Evolutionary conservation across 176 grass and related monocot species (phyloP).

Genomic region (Bonia amplexicaulis): DNA sequence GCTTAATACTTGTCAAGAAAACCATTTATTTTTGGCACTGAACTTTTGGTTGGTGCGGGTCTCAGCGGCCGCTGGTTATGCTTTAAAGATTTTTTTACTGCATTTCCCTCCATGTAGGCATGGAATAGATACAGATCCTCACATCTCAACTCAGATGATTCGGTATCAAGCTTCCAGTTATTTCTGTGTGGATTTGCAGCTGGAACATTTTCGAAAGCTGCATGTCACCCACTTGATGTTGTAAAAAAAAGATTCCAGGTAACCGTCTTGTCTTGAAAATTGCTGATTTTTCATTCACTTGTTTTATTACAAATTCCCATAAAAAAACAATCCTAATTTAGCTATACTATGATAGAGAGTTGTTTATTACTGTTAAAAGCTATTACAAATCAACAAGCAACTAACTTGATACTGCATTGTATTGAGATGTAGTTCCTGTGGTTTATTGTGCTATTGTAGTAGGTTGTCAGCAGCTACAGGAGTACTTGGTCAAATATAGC

Average conservation of each 20-base stretch:
- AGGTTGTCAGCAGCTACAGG: too few relatives aligned
- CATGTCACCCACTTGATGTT: constrained; percentile 95
- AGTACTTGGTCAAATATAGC: not conserved
- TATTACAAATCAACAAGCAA: too few relatives aligned
- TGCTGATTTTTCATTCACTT: not conserved
- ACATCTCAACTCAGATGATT: constrained; percentile 52
- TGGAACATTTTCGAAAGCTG: constrained; percentile 76
- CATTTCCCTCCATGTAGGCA: constrained; percentile 36
- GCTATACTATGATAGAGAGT: not conserved
- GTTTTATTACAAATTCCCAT: not conserved
- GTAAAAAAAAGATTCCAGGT: constrained; percentile 99
- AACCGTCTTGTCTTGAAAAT: constrained; percentile 9
- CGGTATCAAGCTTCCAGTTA: constrained; percentile 75
- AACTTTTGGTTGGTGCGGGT: not conserved
- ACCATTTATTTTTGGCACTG: not conserved
- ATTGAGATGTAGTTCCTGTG: too few relatives aligned
- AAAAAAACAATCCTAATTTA: not conserved
- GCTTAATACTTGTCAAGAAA: not conserved
- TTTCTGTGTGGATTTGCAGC: constrained; percentile 92
- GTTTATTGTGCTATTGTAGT: too few relatives aligned
- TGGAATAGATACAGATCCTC: constrained; percentile 81
- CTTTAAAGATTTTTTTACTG: not conserved
- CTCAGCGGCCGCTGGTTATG: not conserved
- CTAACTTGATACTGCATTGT: too few relatives aligned
- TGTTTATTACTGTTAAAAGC: not conserved